phyloP scores from a whole-genome alignment of 2,329 filamentous ascomycete species.

The Colletotrichum tofieldiae region DNA sequence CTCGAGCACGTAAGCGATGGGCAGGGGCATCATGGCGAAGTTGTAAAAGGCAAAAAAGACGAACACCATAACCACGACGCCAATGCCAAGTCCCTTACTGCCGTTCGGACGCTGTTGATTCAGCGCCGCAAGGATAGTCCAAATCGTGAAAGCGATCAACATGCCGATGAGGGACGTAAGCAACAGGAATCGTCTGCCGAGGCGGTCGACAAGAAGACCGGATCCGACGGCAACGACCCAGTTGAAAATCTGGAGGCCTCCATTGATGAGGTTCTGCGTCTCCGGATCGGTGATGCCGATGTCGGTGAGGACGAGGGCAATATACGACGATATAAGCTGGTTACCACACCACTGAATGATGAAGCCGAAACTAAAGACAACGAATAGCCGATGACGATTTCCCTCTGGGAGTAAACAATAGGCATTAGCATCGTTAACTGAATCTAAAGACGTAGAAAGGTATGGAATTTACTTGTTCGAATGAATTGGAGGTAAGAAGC shows the following conservation, averaged over 20 bases:
- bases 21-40: constrained; percentile 57
- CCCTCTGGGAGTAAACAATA: background rate
- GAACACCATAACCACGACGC: constrained; percentile 63
- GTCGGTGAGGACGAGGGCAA: constrained; percentile 55
- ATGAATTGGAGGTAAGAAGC: constrained; percentile 18
- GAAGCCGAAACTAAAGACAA: background rate
- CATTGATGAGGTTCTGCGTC: constrained; percentile 59
- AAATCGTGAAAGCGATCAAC: constrained; percentile 54
- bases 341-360: constrained; percentile 60
- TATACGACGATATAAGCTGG: constrained; percentile 49
- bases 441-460: background rate
- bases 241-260: constrained; percentile 52
- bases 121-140: constrained; percentile 57
- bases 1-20: constrained; percentile 57
- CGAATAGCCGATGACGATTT: background rate
- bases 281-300: constrained; percentile 55
- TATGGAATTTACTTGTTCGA: constrained; percentile 13
- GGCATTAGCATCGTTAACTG: background rate
- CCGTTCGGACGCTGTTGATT: constrained; percentile 42
- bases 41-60: constrained; percentile 60
- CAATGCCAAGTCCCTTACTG: constrained; percentile 55
- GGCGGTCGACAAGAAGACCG: constrained; percentile 58
- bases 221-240: constrained; percentile 53
- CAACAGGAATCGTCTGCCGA: constrained; percentile 61
- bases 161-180: constrained; percentile 55